Evolutionary conservation across 768 basidiomycete genomes (phyloP), one percentile per base, ranked within the genome.

Genomic region (Tylopilus rubrobrunneus): DNA sequence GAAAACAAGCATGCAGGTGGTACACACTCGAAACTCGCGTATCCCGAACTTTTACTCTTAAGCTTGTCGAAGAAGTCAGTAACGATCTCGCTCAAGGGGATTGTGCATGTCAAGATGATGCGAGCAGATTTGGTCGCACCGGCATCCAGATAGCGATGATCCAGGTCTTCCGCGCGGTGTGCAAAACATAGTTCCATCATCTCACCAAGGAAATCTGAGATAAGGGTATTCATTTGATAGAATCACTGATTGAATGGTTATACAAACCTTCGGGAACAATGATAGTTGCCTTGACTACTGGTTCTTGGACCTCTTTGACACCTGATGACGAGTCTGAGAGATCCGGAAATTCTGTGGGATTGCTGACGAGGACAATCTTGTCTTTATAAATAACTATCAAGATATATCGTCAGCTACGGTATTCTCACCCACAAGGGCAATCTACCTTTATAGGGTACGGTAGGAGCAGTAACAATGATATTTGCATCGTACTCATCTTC

Each of bases 401-500:
- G 36, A 50, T 46, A 31, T 48, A 34, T 37, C 12, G 19, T 59
- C 49, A 36, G 45, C 7, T 33, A 9, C 9, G 12, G 39, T 36
- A 14, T 25, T 33, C 25, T 5, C 40, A 14, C 10, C 2, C 34
- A 39, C 8, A 7, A 10, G 10, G 28, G 40, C 23, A 40, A 21
- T 31, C 41, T 27, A 90, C 94, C 72, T 76, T 92, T 89, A 70
- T 93, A 94, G 27, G 96, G 94, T 19, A 98, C 96, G 3, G 94
- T 94, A 1, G 97, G 97, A 4, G 94, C 89, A 11, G 97, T 99
- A 51, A 98, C 82, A 61, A 98, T 93, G 53, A 98, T 85, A 63
- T 89, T 93, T 31, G 94, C 90, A 53, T 92, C 86, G 61, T 97
- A 93, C 68, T 99, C 97, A 62, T 99, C 97, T 70, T 98, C 97